phyloP scores from a whole-genome alignment of 169 alveolate species.

The Eimeria nieschulzi region DNA sequence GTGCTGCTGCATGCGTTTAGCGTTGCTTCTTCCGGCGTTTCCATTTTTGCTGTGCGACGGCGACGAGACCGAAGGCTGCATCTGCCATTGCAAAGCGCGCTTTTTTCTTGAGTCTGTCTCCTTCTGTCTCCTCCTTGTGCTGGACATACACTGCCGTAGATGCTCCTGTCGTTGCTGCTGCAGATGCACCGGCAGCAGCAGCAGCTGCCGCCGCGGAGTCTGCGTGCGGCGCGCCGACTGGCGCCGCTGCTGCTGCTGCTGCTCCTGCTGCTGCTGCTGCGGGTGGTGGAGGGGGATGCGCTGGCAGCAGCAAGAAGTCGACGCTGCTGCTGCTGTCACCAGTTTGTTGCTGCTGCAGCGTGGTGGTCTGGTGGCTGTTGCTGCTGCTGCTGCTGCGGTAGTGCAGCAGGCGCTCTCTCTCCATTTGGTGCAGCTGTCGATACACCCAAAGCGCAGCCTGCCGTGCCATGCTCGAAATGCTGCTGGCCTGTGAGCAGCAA shows the following conservation, averaged over 20 bases:
- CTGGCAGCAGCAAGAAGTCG: constrained; percentile 31
- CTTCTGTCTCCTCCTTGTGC: constrained; percentile 6
- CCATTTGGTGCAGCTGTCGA: constrained; percentile 59
- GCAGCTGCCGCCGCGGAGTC: constrained; percentile 5
- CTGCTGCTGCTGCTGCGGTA: neutral
- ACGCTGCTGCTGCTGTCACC: neutral
- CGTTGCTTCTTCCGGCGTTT: constrained; percentile 56
- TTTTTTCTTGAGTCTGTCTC: neutral
- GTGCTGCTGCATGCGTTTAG: neutral
- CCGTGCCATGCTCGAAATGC: constrained; percentile 35
- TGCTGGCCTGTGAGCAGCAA: constrained; percentile 43
- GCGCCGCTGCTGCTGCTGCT: constrained; percentile 10
- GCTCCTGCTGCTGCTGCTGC: constrained; percentile 34
- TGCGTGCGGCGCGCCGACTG: too few relatives aligned
- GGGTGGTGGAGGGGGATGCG: constrained; percentile 65
- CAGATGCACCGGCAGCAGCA: constrained; percentile 3
- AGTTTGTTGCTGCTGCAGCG: neutral
- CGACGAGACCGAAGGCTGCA: constrained; percentile 14
- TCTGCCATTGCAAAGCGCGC: neutral
- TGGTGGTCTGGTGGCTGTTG: neutral
- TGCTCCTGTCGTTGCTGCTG: neutral
- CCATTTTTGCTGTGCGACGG: constrained; percentile 59
- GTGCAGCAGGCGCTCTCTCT: constrained; percentile 14
- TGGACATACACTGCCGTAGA: neutral
- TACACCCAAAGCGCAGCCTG: constrained; percentile 65